phyloP scores from a whole-genome alignment of 1,139 yeast genomes.

The Zygoascus hellenicus region DNA sequence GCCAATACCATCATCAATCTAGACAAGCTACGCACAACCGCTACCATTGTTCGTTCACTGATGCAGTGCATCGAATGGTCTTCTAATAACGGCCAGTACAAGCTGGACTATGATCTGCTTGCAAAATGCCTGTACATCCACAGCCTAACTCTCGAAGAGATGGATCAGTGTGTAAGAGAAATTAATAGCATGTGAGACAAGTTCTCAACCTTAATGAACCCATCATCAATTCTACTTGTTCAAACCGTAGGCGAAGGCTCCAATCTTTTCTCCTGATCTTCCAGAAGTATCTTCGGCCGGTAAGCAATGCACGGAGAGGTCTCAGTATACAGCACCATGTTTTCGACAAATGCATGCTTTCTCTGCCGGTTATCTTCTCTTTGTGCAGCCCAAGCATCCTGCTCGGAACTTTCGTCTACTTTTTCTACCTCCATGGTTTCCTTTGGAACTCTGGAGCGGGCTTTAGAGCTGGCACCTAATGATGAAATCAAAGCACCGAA shows the following conservation, averaged over 20 bases:
- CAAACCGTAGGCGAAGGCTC: conserved; percentile 7
- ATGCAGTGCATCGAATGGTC: conserved; percentile 87
- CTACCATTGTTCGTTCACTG: conserved; percentile 71
- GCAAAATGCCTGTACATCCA: conserved; percentile 81
- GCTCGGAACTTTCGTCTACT: background rate
- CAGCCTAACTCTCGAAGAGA: conserved; percentile 70
- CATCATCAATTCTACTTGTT: background rate
- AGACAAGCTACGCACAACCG: conserved; percentile 69
- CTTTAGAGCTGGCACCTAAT: conserved; percentile 4
- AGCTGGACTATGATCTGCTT: conserved; percentile 52
- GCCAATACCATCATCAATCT: conserved; percentile 57
- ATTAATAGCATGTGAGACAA: conserved; percentile 10
- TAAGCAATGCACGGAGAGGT: conserved; percentile 13
- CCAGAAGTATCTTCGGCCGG: conserved; percentile 13
- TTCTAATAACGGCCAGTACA: conserved; percentile 40
- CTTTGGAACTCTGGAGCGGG: conserved; percentile 1
- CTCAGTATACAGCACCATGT: conserved; percentile 10
- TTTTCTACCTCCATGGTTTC: conserved; percentile 3
- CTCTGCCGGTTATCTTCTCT: conserved; percentile 8
- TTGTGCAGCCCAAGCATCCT: conserved; percentile 8
- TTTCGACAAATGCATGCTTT: conserved; percentile 2
- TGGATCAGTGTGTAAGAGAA: conserved; percentile 41
- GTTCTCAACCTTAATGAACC: background rate
- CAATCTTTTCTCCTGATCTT: conserved; percentile 9
- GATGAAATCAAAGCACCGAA: conserved; percentile 16